Evolutionary conservation across 1,284 basidiomycete genomes (phyloP).

Genomic region (Ustilago bromivora): DNA sequence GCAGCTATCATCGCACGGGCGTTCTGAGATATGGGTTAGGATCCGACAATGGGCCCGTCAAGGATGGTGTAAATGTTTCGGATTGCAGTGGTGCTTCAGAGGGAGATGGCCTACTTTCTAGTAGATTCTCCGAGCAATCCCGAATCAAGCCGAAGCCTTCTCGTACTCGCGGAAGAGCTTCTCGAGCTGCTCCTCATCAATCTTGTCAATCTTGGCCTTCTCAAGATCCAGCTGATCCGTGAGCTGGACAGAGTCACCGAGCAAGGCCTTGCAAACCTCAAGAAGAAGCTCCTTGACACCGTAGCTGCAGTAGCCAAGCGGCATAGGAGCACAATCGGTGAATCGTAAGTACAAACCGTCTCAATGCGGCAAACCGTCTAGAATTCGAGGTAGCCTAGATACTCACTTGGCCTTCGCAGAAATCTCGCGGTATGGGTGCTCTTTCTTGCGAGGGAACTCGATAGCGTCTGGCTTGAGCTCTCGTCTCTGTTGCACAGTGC

Average conservation of each 20-base stretch:
- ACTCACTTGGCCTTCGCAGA: conserved; percentile 49
- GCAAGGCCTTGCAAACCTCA: conserved; percentile 47
- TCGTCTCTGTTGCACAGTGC: conserved; percentile 22
- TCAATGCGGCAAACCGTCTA: not conserved
- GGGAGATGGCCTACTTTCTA: no score
- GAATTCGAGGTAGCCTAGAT: not conserved
- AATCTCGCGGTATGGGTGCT: conserved; percentile 51
- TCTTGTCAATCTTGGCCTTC: conserved; percentile 41
- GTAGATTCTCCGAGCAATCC: not conserved
- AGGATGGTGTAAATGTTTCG: not conserved
- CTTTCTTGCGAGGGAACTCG: conserved; percentile 54
- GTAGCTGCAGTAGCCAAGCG: conserved; percentile 21
- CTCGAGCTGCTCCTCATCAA: conserved; percentile 51
- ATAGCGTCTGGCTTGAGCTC: conserved; percentile 51
- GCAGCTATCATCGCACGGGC: no score
- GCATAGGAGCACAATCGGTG: not conserved
- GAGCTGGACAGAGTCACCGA: conserved; percentile 49
- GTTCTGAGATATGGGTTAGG: no score
- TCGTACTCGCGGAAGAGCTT: conserved; percentile 50
- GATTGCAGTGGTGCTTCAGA: not conserved
- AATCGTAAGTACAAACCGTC: not conserved
- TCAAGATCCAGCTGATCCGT: conserved; percentile 44
- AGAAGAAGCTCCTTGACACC: conserved; percentile 53
- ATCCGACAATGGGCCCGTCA: no score
- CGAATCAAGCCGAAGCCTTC: conserved; percentile 31